Conservation (phyloP, 2,329 filamentous ascomycete genomes). For the Apiospora kogelbergensis region DNA sequence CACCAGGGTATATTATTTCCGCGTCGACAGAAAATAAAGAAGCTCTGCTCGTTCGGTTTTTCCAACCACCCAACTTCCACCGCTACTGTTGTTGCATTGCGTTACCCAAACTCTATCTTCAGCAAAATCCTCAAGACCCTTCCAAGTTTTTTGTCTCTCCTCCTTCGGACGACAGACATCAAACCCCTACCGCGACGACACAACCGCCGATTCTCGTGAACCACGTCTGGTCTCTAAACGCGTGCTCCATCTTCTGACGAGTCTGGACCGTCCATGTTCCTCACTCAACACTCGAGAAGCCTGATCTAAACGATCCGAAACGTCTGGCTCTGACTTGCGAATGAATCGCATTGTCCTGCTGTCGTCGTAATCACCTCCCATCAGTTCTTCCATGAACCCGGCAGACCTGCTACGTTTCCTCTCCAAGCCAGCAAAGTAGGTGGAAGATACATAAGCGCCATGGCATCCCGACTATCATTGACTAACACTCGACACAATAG, state of each 20-base stretch:
- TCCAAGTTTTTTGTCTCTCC: background rate
- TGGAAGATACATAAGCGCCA: conserved; percentile 19
- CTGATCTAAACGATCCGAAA: conserved; percentile 1
- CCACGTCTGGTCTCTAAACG: background rate
- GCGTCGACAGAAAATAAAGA: background rate
- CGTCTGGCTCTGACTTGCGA: background rate
- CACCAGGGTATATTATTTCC: background rate
- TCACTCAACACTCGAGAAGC: background rate
- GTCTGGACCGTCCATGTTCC: background rate
- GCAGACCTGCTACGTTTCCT: conserved; percentile 90
- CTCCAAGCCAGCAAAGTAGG: conserved; percentile 91
- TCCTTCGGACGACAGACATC: background rate
- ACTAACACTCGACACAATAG: conserved; percentile 32
- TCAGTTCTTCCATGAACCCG: conserved; percentile 76
- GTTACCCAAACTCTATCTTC: background rate
- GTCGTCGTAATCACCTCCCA: background rate
- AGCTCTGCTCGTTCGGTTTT: background rate
- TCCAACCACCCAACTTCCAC: background rate
- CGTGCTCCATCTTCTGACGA: background rate
- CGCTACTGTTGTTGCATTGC: background rate
- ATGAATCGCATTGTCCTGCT: background rate
- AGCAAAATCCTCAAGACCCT: background rate
- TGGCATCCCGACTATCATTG: background rate
- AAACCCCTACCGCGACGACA: background rate
- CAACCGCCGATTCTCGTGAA: background rate